Evolutionary conservation across 1,139 yeast species (phyloP).

Genomic region (Sugiyamaella neomexicana): DNA sequence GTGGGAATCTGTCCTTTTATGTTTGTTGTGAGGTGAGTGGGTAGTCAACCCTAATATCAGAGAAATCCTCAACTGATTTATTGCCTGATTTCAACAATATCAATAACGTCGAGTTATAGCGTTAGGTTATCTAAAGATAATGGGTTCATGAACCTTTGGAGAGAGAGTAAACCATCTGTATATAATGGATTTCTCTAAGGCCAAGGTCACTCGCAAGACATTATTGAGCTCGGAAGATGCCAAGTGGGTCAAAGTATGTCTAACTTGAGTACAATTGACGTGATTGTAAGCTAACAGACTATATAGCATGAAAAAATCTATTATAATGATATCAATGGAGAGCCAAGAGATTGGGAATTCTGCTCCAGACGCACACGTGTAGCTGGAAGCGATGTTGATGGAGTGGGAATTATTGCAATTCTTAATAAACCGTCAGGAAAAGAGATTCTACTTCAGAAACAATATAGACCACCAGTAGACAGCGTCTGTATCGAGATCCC

Average conservation of each 20-base stretch:
- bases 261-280: neutral
- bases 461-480: constrained; percentile 87
- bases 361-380: constrained; percentile 82
- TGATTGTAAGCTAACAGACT: neutral
- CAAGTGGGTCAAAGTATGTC: constrained; percentile 57
- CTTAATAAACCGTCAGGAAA: constrained; percentile 54
- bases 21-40: too few species aligned
- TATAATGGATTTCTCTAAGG: constrained; percentile 33
- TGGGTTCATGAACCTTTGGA: neutral
- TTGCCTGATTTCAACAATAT: neutral
- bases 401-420: constrained; percentile 83
- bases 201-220: constrained; percentile 39
- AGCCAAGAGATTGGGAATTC: constrained; percentile 80
- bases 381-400: constrained; percentile 67
- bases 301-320: constrained; percentile 51
- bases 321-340: constrained; percentile 69
- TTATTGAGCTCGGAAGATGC: constrained; percentile 46
- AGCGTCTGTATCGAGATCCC: constrained; percentile 91
- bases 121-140: neutral
- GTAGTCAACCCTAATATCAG: too few species aligned
- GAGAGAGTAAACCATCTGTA: too few species aligned
- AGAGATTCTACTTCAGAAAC: constrained; percentile 74
- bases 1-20: too few species aligned
- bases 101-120: constrained; percentile 1
- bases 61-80: too few species aligned